Percentiles rank a stretch among this genome's conserved stretches.
Evolutionary conservation across 192 early-diverging fungal genomes (phyloP).

Genomic region (Coemansia sp.): DNA sequence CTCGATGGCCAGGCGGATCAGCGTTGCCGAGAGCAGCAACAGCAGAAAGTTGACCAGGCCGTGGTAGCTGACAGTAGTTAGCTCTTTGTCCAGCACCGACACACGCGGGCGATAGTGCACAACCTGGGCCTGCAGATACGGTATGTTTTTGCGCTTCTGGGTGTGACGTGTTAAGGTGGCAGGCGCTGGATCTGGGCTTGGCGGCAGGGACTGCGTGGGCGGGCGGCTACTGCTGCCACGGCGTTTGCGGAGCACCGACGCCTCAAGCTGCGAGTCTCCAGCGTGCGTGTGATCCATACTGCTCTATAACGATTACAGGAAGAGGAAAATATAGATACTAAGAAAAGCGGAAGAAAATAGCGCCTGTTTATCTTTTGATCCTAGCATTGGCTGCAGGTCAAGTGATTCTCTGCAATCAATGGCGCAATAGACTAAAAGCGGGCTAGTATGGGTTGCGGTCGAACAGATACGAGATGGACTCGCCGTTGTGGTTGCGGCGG

Average conservation of each 20-base stretch:
- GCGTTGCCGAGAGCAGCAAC: slow-evolving; percentile 76
- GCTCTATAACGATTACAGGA: not conserved
- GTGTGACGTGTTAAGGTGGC: not conserved
- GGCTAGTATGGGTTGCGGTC: slow-evolving; percentile 43
- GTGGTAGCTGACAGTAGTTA: slow-evolving; percentile 80
- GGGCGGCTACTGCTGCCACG: not conserved
- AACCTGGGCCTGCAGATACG: slow-evolving; percentile 50
- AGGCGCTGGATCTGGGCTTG: not conserved
- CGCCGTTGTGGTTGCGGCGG: slow-evolving; percentile 89
- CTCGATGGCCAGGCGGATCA: slow-evolving; percentile 80
- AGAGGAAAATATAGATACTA: not conserved
- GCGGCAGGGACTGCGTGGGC: not conserved
- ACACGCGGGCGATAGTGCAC: slow-evolving; percentile 64
- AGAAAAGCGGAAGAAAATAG: not conserved
- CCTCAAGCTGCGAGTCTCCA: not conserved
- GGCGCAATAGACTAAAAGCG: not conserved
- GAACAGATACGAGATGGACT: slow-evolving; percentile 90
- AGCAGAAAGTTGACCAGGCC: slow-evolving; percentile 76
- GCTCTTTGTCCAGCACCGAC: slow-evolving; percentile 79
- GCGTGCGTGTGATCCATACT: not conserved
- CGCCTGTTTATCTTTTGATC: too few relatives aligned
- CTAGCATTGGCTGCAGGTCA: not conserved
- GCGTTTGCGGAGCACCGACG: not conserved
- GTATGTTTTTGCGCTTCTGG: slow-evolving; percentile 10
- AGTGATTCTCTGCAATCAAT: slow-evolving; percentile 1